Evolutionary conservation across 2,329 filamentous ascomycete genomes (phyloP).

Genomic region (Claviceps sp.): DNA sequence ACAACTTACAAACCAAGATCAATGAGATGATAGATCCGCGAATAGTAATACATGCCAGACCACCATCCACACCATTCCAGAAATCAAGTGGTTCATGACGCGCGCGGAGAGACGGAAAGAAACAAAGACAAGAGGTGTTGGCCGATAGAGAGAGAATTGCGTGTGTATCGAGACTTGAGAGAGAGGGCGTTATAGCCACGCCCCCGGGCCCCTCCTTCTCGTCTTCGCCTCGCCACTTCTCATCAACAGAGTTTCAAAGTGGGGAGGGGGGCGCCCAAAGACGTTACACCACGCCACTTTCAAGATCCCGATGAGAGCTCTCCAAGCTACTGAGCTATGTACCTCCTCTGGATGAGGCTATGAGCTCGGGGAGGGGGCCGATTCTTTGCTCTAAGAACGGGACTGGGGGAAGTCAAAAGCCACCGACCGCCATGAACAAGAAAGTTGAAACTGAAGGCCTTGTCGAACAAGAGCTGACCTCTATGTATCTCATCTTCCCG

Average conservation of each 20-base stretch:
- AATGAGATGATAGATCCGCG: too few species aligned
- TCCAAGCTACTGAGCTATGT: not conserved
- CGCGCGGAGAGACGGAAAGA: too few species aligned
- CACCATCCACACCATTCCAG: too few species aligned
- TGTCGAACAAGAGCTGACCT: not conserved
- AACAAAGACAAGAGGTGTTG: too few species aligned
- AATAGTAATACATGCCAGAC: too few species aligned
- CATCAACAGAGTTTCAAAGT: not conserved
- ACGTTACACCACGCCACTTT: not conserved
- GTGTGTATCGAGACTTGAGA: not conserved
- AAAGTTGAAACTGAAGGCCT: not conserved
- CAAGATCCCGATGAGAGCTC: not conserved
- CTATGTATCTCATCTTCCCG: not conserved
- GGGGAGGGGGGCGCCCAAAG: not conserved
- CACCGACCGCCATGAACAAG: not conserved
- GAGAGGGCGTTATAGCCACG: not conserved
- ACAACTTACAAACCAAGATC: too few species aligned
- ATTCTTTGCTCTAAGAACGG: not conserved
- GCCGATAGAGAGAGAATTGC: not conserved
- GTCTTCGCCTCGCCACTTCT: not conserved
- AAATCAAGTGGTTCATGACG: too few species aligned
- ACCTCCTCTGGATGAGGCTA: not conserved
- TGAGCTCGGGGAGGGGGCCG: not conserved
- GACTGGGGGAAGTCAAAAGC: not conserved
- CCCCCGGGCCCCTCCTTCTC: not conserved